These are phyloP conservation scores for Aspergillus hiratsukae DNA, from an alignment of 2,329 filamentous ascomycete genomes.

Conservation along the genomic window DNA sequence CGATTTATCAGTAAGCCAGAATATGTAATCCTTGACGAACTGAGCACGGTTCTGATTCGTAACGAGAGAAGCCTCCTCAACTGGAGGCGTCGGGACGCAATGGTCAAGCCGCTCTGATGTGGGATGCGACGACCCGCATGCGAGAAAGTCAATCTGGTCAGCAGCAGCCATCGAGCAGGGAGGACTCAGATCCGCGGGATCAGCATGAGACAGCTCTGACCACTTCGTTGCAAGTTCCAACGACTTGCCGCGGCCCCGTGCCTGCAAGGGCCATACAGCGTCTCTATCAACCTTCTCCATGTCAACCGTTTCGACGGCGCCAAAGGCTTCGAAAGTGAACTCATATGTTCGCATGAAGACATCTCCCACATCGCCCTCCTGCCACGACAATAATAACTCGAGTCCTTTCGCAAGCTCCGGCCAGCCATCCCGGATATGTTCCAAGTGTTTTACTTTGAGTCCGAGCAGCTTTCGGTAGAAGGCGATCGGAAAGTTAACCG, in stretches of 20 bases:
- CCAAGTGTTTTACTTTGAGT: slow-evolving; percentile 62
- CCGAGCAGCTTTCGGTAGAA: slow-evolving; percentile 78
- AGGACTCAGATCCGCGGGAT: slow-evolving; percentile 14
- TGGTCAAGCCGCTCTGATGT: slow-evolving; percentile 21
- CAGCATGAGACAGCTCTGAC: slow-evolving; percentile 20
- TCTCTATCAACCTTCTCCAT: slow-evolving; percentile 45
- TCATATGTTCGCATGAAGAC: slow-evolving; percentile 81
- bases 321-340: slow-evolving; percentile 65
- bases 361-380: slow-evolving; percentile 75
- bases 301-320: slow-evolving; percentile 50
- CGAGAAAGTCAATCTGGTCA: slow-evolving; percentile 11
- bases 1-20: slow-evolving; percentile 74
- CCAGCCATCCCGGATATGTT: slow-evolving; percentile 84
- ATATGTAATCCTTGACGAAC: slow-evolving; percentile 81
- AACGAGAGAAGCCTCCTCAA: slow-evolving; percentile 63
- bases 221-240: slow-evolving; percentile 14
- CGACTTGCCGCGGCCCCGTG: slow-evolving; percentile 1
- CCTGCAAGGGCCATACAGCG: slow-evolving; percentile 30
- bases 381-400: slow-evolving; percentile 69
- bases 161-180: slow-evolving; percentile 20
- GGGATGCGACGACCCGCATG: slow-evolving; percentile 7
- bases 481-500: slow-evolving; percentile 79
- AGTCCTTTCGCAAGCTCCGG: slow-evolving; percentile 73
- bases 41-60: slow-evolving; percentile 72
- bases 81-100: slow-evolving; percentile 26